phyloP scores from a whole-genome alignment of 805 yeast genomes.

The Saturnispora silvae region DNA sequence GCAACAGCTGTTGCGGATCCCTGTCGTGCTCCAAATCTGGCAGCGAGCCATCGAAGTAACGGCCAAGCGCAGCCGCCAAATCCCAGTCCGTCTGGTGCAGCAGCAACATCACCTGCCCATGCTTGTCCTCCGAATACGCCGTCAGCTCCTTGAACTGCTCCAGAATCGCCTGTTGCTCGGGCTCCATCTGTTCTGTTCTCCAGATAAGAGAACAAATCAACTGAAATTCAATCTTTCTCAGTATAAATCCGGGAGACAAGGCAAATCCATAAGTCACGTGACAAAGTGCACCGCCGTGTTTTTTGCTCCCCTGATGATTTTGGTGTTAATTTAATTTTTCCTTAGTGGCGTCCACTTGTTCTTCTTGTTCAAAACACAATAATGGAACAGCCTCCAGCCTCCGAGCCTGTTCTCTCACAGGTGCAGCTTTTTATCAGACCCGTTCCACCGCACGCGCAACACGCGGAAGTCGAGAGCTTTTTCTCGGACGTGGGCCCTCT shows the following conservation, averaged over 20 bases:
- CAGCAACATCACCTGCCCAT: constrained; percentile 35
- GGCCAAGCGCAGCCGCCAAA: constrained; percentile 48
- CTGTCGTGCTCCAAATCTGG: background rate
- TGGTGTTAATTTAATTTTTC: too few relatives aligned
- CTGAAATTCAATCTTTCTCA: background rate
- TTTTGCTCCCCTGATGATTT: too few relatives aligned
- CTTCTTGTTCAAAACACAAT: too few relatives aligned
- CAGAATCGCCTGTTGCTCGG: constrained; percentile 33
- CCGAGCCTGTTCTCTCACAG: constrained; percentile 21
- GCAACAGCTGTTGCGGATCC: background rate
- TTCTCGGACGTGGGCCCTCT: constrained; percentile 59
- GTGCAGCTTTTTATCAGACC: constrained; percentile 32
- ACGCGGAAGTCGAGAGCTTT: constrained; percentile 54
- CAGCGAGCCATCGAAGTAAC: constrained; percentile 43
- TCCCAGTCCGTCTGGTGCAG: constrained; percentile 47
- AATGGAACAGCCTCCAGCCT: background rate
- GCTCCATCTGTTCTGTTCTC: constrained; percentile 3
- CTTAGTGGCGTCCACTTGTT: too few relatives aligned
- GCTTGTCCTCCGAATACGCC: constrained; percentile 34
- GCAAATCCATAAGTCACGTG: too few relatives aligned
- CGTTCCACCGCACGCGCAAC: constrained; percentile 26
- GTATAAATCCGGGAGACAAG: too few relatives aligned
- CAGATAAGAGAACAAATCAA: background rate
- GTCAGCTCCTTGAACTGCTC: constrained; percentile 42
- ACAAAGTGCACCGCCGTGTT: too few relatives aligned